These are phyloP conservation scores for Albifimbria verrucaria DNA, from an alignment of 2,329 filamentous ascomycete genomes.

Conservation along the genomic window DNA sequence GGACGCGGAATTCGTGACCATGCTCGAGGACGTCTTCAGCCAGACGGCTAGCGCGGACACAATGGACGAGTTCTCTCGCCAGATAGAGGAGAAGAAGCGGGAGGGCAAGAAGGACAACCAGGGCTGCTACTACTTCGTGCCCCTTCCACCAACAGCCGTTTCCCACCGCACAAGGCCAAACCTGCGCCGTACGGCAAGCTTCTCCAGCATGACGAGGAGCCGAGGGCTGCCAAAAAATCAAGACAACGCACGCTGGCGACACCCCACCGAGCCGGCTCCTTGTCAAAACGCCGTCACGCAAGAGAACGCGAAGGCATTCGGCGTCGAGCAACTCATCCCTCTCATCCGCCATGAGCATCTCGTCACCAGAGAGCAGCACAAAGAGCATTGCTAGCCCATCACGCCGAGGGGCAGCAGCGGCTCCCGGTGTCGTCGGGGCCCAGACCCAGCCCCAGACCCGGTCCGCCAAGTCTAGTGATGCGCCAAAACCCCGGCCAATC, in stretches of 20 bases:
- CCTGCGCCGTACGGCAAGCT: conserved; percentile 47
- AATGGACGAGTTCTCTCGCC: conserved; percentile 46
- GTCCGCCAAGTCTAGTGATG: conserved; percentile 27
- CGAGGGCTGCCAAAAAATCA: conserved; percentile 33
- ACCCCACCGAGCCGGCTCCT: conserved; percentile 12
- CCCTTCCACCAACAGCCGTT: conserved; percentile 38
- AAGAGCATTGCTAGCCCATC: conserved; percentile 20
- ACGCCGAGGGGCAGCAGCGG: conserved; percentile 19
- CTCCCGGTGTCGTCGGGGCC: background rate
- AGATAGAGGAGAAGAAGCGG: conserved; percentile 52
- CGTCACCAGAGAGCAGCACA: conserved; percentile 32
- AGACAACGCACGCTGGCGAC: conserved; percentile 23
- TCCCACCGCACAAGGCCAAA: conserved; percentile 42
- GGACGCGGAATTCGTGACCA: conserved; percentile 49
- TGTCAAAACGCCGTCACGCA: conserved; percentile 32
- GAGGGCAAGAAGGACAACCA: conserved; percentile 53
- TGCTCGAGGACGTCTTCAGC: conserved; percentile 56
- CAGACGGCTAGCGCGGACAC: conserved; percentile 54
- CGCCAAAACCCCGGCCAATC: conserved; percentile 37
- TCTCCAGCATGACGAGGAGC: conserved; percentile 19
- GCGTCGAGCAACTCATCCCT: conserved; percentile 41
- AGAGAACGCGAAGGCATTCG: conserved; percentile 31
- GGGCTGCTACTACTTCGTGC: conserved; percentile 52
- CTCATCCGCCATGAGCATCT: conserved; percentile 35
- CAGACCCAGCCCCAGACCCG: conserved; percentile 13